Base-by-base conservation (phyloP, 1,284 basidiomycete species). In the Trichosporon ovoides region DNA sequence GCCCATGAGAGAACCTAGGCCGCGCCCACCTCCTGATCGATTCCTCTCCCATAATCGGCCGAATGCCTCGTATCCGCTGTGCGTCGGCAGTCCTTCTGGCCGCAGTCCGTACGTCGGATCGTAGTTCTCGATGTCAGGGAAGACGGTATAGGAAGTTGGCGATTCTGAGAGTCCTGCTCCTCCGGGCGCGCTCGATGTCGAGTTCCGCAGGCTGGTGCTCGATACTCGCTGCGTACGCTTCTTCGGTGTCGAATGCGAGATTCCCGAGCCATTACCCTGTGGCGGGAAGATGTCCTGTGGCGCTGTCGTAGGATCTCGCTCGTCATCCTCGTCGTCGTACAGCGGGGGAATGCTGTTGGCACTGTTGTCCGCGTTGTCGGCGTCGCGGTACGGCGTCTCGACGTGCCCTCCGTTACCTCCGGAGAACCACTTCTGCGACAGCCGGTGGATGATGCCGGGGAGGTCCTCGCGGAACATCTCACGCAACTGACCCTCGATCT, bases 381-480 rank as follows among this genome's bases (percentile, higher is more conserved):
- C 52, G 50, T 73, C 68, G 22, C 68, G 60, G 43, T 78, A 78
- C 2, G 75, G 74, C 62, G 72, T 70, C 62, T 78, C 77, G 7
- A 78, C 75, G 38, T 67, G 68, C 3, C 75, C 75, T 6, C 71
- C 72, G 1, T 70, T 68, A 0, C 73, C 72, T 12, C 70, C 68
- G 4, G 67, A 66, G 37, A 83, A 78, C 95, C 95, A 98, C 68
- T 89, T 87, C 74, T 98, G 94, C 74, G 88, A 91, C 40, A 99
- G 83, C 31, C 91, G 83, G 75, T 99, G 96, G 50, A 99, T 98
- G 67, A 99, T 98, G 1, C 91, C 88, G 0, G 96, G 96, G 10
- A 99, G 78, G 75, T 98, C 96, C 72, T 97, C 93, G 61, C 94
- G 82, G 77, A 98, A 99, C 91, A 98, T 94, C 74, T 98, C 96